Evolutionary conservation across 352 stramenopile genomes (phyloP).

Genomic region (Phytophthora foliorum): DNA sequence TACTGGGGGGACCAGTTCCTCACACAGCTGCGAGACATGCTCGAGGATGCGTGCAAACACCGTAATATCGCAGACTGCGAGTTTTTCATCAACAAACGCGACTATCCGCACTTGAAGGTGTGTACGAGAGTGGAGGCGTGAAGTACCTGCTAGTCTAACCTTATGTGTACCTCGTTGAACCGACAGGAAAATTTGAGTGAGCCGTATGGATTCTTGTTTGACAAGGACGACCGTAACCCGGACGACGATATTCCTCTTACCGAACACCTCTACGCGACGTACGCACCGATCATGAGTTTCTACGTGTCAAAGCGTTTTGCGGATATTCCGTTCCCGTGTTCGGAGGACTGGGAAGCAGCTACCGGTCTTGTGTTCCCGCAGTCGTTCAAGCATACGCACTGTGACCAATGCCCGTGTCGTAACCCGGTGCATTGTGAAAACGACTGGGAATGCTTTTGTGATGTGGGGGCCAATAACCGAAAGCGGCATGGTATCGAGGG

Average conservation of each 20-base stretch:
- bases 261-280: conserved; percentile 91
- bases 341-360: conserved; percentile 95
- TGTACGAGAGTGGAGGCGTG: not conserved
- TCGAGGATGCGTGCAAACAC: conserved; percentile 96
- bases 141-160: conserved; percentile 3
- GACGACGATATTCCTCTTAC: conserved; percentile 94
- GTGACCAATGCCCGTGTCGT: conserved; percentile 75
- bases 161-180: not conserved
- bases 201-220: conserved; percentile 99
- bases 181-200: conserved; percentile 94
- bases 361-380: conserved; percentile 93
- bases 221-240: conserved; percentile 96
- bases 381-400: conserved; percentile 92
- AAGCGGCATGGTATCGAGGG: conserved; percentile 82
- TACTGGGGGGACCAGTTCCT: conserved; percentile 99
- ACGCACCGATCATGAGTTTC: conserved; percentile 98
- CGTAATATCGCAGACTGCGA: conserved; percentile 98
- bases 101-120: conserved; percentile 99
- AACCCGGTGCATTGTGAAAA: conserved; percentile 79
- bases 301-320: conserved; percentile 96
- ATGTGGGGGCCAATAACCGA: conserved; percentile 56
- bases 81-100: conserved; percentile 99
- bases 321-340: conserved; percentile 98
- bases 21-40: conserved; percentile 96
- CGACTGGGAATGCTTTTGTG: conserved; percentile 84